Percentiles rank a stretch among this genome's conserved stretches.
Evolutionary conservation across 2,329 filamentous ascomycete genomes (phyloP).

Genomic region (Cucurbitaria berberidis): DNA sequence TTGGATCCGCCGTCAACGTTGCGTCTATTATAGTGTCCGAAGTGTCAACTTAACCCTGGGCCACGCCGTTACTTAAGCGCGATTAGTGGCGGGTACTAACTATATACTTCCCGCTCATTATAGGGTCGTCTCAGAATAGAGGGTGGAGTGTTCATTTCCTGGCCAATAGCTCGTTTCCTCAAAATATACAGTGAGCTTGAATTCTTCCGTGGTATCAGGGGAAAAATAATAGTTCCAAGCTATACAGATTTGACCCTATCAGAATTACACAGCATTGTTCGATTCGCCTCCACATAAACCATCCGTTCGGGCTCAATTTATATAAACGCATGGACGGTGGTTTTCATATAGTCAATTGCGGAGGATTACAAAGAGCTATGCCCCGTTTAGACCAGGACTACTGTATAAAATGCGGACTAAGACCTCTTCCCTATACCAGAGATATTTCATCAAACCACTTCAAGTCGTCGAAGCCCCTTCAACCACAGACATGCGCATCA

Average conservation of each 20-base stretch:
- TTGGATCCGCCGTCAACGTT: background rate
- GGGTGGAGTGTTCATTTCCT: no score
- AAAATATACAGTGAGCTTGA: no score
- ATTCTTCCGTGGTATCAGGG: no score
- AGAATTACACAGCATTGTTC: background rate
- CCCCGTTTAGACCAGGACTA: background rate
- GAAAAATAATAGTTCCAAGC: background rate
- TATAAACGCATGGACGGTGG: background rate
- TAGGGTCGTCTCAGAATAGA: no score
- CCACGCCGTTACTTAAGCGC: background rate
- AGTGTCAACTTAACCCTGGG: background rate
- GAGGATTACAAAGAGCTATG: background rate
- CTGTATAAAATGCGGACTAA: background rate
- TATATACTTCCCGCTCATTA: no score
- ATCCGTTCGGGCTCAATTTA: background rate
- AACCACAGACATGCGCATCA: conserved; percentile 1
- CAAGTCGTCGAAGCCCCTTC: no score
- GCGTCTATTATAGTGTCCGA: background rate
- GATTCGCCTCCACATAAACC: no score
- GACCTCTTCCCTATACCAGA: background rate
- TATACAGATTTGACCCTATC: background rate
- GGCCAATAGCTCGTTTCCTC: no score
- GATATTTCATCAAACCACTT: background rate
- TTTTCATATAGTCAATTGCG: background rate
- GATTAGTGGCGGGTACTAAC: no score